Percentiles rank a stretch among this genome's conserved stretches.
Conservation (phyloP, 306 rosid genomes). For the Myrica gale region DNA sequence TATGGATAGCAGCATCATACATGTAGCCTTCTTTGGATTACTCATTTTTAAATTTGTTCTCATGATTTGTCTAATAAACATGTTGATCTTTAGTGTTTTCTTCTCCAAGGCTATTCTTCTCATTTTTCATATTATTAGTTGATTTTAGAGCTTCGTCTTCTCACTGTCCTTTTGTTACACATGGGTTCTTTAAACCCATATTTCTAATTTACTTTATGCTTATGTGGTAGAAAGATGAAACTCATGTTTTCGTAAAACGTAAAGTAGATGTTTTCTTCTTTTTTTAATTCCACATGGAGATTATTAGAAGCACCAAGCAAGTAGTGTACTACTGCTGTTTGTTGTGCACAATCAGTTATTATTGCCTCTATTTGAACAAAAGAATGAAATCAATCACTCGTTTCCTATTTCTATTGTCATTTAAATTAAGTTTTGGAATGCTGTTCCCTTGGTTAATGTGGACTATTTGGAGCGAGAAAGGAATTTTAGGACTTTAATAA, state of each 20-base stretch:
- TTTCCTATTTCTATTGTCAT: neutral
- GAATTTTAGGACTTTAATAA: neutral
- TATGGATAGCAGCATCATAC: neutral
- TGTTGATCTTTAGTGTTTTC: neutral
- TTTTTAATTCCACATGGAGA: neutral
- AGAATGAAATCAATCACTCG: neutral
- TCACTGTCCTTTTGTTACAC: neutral
- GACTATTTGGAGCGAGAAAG: neutral
- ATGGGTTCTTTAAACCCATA: neutral
- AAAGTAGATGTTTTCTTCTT: neutral
- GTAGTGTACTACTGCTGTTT: neutral
- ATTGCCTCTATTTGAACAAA: neutral
- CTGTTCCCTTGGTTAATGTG: neutral
- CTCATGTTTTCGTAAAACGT: neutral
- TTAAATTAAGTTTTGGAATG: no score
- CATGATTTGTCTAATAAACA: slow-evolving; percentile 9
- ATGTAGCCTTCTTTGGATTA: neutral
- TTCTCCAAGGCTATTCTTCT: neutral
- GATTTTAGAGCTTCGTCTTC: neutral
- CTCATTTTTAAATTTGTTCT: slow-evolving; percentile 7
- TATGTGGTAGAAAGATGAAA: neutral
- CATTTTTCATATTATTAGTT: neutral
- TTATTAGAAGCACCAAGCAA: neutral
- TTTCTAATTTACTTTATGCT: neutral
- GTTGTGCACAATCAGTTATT: neutral